Conservation (phyloP, 2,329 filamentous ascomycete genomes). For the Fusarium sp. region DNA sequence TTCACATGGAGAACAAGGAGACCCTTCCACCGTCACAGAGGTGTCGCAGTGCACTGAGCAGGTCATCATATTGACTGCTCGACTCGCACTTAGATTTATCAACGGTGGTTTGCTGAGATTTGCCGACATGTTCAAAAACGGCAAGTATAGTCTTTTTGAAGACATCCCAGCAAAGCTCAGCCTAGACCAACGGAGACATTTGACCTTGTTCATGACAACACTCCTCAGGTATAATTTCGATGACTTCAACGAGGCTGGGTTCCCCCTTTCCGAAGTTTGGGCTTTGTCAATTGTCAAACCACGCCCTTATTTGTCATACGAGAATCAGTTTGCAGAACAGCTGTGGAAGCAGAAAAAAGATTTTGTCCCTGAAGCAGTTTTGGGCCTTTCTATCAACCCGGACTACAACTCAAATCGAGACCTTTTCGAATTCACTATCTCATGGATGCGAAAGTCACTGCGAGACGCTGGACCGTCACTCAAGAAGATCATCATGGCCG, state of each 20-base stretch:
- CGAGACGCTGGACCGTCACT: conserved; percentile 53
- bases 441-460: conserved; percentile 63
- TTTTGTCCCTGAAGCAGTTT: conserved; percentile 57
- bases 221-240: conserved; percentile 61
- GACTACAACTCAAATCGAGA: conserved; percentile 62
- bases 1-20: conserved; percentile 17
- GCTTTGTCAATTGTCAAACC: conserved; percentile 65
- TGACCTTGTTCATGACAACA: conserved; percentile 64
- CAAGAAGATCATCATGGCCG: conserved; percentile 53
- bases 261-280: conserved; percentile 65
- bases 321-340: conserved; percentile 62
- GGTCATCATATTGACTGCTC: conserved; percentile 59
- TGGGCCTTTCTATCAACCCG: conserved; percentile 54
- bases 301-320: conserved; percentile 58
- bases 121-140: conserved; percentile 59
- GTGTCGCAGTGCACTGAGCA: conserved; percentile 57
- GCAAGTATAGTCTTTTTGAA: conserved; percentile 64
- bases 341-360: conserved; percentile 57
- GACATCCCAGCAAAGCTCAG: conserved; percentile 54
- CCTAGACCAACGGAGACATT: conserved; percentile 57
- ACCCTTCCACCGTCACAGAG: conserved; percentile 31
- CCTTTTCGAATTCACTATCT: conserved; percentile 62
- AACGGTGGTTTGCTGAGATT: conserved; percentile 59
- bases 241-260: conserved; percentile 60
- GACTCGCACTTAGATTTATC: conserved; percentile 59